These are phyloP conservation scores for Nevesoporus exiguus DNA, from an alignment of 768 basidiomycete genomes.

Conservation along the genomic window DNA sequence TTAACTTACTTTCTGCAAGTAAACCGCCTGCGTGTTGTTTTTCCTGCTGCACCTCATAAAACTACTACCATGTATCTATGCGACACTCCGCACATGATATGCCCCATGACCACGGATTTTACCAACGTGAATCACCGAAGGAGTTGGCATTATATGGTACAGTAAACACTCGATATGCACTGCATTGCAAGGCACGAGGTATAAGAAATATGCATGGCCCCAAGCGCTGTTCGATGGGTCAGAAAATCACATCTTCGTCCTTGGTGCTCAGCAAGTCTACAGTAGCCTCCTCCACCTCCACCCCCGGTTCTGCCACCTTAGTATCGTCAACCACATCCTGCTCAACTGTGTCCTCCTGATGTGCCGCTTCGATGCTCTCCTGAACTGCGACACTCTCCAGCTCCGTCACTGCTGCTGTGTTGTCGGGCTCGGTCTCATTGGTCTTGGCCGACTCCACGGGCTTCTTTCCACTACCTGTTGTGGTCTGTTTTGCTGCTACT, in stretches of 20 bases:
- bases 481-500: slow-evolving; percentile 22
- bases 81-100: slow-evolving; percentile 50
- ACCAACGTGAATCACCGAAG: slow-evolving; percentile 5
- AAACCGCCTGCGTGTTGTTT: slow-evolving; percentile 17
- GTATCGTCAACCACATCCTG: slow-evolving; percentile 24
- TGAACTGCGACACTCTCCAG: slow-evolving; percentile 6
- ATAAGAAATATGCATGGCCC: slow-evolving; percentile 8
- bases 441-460: slow-evolving; percentile 1
- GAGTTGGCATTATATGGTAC: slow-evolving; percentile 10
- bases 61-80: slow-evolving; percentile 68
- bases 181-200: slow-evolving; percentile 8
- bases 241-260: slow-evolving; percentile 94
- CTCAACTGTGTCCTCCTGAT: slow-evolving; percentile 31
- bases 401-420: neutral
- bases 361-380: slow-evolving; percentile 13
- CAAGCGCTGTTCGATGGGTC: slow-evolving; percentile 16
- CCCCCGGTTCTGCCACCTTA: slow-evolving; percentile 15
- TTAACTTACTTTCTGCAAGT: slow-evolving; percentile 21
- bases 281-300: slow-evolving; percentile 32
- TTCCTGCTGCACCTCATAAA: slow-evolving; percentile 38
- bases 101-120: slow-evolving; percentile 39
- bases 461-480: slow-evolving; percentile 6
- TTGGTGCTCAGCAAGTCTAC: slow-evolving; percentile 78
- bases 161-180: slow-evolving; percentile 1
- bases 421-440: slow-evolving; percentile 4